Conservation (phyloP, 2,329 filamentous ascomycete genomes). For the Dothideomycetes sp. region DNA sequence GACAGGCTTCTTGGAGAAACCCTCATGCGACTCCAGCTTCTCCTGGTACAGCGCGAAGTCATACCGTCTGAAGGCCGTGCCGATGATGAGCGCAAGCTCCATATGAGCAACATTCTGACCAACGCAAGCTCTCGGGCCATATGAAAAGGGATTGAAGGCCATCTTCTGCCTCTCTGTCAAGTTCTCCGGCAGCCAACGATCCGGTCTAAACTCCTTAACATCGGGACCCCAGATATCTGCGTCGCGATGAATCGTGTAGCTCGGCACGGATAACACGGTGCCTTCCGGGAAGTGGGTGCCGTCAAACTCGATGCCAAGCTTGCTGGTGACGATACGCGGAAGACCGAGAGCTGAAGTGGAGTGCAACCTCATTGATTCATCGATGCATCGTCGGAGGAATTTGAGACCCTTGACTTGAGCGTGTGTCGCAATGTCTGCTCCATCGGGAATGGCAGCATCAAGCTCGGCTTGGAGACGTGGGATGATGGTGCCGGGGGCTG, state of each 20-base stretch:
- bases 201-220: constrained; percentile 28
- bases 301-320: constrained; percentile 16
- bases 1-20: constrained; percentile 22
- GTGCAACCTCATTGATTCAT: constrained; percentile 21
- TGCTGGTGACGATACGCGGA: constrained; percentile 15
- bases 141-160: constrained; percentile 30
- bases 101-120: constrained; percentile 32
- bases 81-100: constrained; percentile 28
- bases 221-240: constrained; percentile 30
- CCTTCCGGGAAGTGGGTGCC: constrained; percentile 17
- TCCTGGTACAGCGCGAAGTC: constrained; percentile 25
- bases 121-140: constrained; percentile 31
- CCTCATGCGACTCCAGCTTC: constrained; percentile 21
- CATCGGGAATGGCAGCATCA: constrained; percentile 14
- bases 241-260: constrained; percentile 30
- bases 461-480: constrained; percentile 18
- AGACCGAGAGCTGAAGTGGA: constrained; percentile 18
- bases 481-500: constrained; percentile 16
- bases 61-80: constrained; percentile 23
- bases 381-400: constrained; percentile 20
- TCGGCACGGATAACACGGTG: constrained; percentile 27
- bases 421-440: constrained; percentile 11
- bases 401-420: constrained; percentile 17
- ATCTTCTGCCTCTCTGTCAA: constrained; percentile 25
- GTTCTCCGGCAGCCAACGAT: constrained; percentile 30